A percentile compares a stretch with the other conserved stretches of the same genome.
Conservation (phyloP, 73 alveolate genomes). For the Paramecium sexaurelia region DNA sequence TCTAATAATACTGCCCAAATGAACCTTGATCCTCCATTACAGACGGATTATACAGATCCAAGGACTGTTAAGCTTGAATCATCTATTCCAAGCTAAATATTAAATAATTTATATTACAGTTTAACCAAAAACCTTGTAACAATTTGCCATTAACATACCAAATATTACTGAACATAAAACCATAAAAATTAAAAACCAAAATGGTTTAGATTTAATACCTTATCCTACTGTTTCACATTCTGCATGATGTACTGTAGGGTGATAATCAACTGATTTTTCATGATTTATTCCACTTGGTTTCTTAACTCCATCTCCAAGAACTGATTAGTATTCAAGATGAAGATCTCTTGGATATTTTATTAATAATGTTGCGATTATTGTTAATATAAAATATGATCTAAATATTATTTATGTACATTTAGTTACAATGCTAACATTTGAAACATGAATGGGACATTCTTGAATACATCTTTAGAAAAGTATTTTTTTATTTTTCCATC, state of each 20-base stretch:
- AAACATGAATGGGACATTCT: conserved; percentile 43
- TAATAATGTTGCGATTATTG: conserved; percentile 2
- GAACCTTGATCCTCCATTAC: conserved; percentile 31
- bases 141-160: conserved; percentile 54
- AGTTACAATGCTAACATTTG: conserved; percentile 22
- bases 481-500: not conserved
- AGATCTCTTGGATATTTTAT: conserved; percentile 40
- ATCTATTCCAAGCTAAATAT: not conserved
- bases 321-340: conserved; percentile 13
- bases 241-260: conserved; percentile 27
- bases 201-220: not conserved
- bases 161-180: not conserved
- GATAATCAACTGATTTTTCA: conserved; percentile 39
- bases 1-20: conserved; percentile 28
- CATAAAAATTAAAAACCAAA: not conserved
- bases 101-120: not conserved
- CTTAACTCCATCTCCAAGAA: conserved; percentile 8
- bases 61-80: not conserved
- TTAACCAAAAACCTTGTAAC: conserved; percentile 31
- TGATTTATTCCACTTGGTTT: conserved; percentile 31
- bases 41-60: not conserved
- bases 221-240: conserved; percentile 20
- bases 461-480: not conserved
- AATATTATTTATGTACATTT: not conserved
- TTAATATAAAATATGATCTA: conserved; percentile 24